Conservation (phyloP, 306 rosid species). For the Sindora glabra region DNA sequence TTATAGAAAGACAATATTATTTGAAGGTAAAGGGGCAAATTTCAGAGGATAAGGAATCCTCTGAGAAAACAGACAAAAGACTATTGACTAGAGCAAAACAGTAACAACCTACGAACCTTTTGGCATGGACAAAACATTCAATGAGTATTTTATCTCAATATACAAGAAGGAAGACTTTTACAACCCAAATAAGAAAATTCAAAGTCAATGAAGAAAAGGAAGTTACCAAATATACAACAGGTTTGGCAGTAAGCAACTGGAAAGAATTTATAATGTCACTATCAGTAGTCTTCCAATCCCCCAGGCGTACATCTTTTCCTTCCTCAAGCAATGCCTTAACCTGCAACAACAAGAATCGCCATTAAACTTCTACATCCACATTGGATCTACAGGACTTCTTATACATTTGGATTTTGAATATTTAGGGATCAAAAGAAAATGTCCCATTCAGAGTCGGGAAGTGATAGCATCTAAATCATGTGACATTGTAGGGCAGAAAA, state of each 20-base stretch:
- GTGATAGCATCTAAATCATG: background rate
- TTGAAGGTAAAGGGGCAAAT: no score
- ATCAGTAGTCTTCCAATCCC: slow-evolving; percentile 98
- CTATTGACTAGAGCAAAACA: no score
- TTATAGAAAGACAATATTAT: no score
- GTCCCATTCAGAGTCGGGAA: background rate
- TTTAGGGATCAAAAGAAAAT: background rate
- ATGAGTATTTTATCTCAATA: background rate
- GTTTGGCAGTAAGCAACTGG: slow-evolving; percentile 94
- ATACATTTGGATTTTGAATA: background rate
- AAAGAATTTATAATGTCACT: slow-evolving; percentile 79
- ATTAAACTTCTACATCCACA: background rate
- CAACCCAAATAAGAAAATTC: background rate
- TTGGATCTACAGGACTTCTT: background rate
- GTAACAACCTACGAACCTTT: no score
- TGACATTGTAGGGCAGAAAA: background rate
- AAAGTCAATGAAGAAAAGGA: background rate
- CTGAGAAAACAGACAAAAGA: no score
- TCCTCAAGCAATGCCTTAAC: slow-evolving; percentile 68
- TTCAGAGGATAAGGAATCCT: no score
- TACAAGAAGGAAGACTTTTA: background rate
- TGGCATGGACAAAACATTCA: background rate
- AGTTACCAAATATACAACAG: slow-evolving; percentile 88
- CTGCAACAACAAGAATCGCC: slow-evolving; percentile 34
- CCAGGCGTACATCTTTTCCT: slow-evolving; percentile 89